Evolutionary conservation across 768 basidiomycete genomes (phyloP).

Genomic region (Phallus indusiatus): DNA sequence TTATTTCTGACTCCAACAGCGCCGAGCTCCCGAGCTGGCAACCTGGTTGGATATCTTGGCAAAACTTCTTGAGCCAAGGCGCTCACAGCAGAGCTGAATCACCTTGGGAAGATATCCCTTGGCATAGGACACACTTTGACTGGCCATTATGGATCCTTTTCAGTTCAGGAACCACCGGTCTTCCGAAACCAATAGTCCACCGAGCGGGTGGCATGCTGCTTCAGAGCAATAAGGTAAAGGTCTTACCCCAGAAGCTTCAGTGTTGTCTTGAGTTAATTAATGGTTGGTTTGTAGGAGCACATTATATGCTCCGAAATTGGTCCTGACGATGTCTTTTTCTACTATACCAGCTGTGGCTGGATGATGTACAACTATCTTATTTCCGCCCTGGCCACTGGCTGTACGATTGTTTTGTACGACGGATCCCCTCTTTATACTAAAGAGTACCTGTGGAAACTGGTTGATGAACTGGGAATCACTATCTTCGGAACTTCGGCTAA

Average conservation of each 20-base stretch:
- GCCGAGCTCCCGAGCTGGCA: slow-evolving; percentile 32
- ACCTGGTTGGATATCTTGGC: slow-evolving; percentile 44
- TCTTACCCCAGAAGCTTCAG: background rate
- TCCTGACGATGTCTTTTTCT: slow-evolving; percentile 67
- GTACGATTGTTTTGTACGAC: slow-evolving; percentile 70
- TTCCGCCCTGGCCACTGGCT: slow-evolving; percentile 52
- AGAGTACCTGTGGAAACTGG: slow-evolving; percentile 55
- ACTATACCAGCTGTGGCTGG: slow-evolving; percentile 81
- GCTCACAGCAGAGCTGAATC: slow-evolving; percentile 36
- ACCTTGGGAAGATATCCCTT: slow-evolving; percentile 52
- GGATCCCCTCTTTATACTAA: slow-evolving; percentile 69
- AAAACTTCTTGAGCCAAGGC: slow-evolving; percentile 41
- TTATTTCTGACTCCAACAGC: slow-evolving; percentile 37
- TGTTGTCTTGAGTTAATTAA: background rate
- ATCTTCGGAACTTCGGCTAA: slow-evolving; percentile 81
- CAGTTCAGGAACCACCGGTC: slow-evolving; percentile 75
- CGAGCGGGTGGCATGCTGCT: slow-evolving; percentile 72
- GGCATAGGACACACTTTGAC: slow-evolving; percentile 55
- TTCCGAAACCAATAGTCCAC: slow-evolving; percentile 62
- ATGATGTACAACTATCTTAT: slow-evolving; percentile 91
- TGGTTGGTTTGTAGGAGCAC: slow-evolving; percentile 32
- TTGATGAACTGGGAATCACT: slow-evolving; percentile 60
- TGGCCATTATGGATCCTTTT: slow-evolving; percentile 83
- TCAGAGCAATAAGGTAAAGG: slow-evolving; percentile 46
- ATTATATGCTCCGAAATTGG: slow-evolving; percentile 56